phyloP scores from a whole-genome alignment of 164 flowering plant genomes.

The Paratinospora sagittata region DNA sequence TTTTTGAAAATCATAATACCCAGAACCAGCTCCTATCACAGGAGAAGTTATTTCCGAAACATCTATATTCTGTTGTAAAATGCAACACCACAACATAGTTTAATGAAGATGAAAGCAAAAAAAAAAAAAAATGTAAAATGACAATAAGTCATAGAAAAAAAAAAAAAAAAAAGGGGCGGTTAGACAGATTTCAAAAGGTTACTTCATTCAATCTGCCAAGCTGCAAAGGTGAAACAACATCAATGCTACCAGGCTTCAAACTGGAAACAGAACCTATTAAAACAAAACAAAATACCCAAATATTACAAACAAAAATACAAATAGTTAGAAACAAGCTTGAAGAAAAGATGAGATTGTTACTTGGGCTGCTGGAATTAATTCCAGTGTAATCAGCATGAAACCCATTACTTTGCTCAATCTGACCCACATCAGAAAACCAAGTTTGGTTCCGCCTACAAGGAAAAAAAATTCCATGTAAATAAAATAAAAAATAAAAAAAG shows the following conservation, averaged over 20 bases:
- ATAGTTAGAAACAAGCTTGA: neutral
- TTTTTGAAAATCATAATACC: neutral
- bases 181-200: neutral
- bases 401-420: neutral
- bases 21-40: neutral
- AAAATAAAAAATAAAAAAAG: too few species aligned
- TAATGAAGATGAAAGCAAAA: neutral
- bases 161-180: neutral
- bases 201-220: neutral
- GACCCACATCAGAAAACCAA: neutral
- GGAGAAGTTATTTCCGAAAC: neutral
- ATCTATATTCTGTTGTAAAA: neutral
- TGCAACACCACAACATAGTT: neutral
- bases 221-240: neutral
- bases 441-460: neutral
- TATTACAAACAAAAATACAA: neutral
- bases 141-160: neutral
- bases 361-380: neutral
- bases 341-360: neutral
- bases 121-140: neutral
- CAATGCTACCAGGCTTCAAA: neutral
- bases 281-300: neutral
- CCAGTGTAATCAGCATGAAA: neutral
- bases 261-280: neutral
- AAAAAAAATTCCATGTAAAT: neutral